phyloP scores from a whole-genome alignment of 345 rosid species.

The Brassica nigra region DNA sequence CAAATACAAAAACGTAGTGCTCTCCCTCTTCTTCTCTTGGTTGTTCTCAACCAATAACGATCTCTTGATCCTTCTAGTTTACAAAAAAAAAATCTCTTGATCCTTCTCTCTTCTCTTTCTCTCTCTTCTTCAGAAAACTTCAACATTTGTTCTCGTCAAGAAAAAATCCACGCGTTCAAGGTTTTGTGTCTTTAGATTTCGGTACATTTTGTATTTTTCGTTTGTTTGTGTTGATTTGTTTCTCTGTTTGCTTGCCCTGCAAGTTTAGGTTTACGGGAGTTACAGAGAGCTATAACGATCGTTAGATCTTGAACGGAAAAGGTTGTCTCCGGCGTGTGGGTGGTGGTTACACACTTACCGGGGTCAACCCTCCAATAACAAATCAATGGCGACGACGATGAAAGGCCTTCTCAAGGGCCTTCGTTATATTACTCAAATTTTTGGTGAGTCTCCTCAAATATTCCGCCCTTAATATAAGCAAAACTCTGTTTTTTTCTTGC shows the following conservation, averaged over 20 bases:
- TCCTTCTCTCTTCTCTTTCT: constrained; percentile 19
- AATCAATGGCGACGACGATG: constrained; percentile 48
- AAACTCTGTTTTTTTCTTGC: constrained; percentile 2
- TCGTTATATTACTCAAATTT: constrained; percentile 76
- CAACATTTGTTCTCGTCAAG: constrained; percentile 30
- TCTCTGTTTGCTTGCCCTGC: constrained; percentile 13
- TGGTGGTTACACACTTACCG: constrained; percentile 26
- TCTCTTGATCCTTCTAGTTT: constrained; percentile 11
- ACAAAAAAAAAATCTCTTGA: too few species aligned
- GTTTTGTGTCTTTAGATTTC: constrained; percentile 23
- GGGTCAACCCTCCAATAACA: constrained; percentile 17
- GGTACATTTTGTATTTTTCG: background rate
- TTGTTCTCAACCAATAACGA: constrained; percentile 36
- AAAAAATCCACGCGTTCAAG: constrained; percentile 33
- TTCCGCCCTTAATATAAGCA: background rate
- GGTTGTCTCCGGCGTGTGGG: constrained; percentile 41
- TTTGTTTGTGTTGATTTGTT: constrained; percentile 9
- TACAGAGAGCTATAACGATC: constrained; percentile 20
- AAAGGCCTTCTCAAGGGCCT: constrained; percentile 79
- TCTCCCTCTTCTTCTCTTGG: constrained; percentile 43
- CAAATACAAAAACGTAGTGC: constrained; percentile 38
- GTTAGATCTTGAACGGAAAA: constrained; percentile 28
- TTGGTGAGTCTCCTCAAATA: constrained; percentile 48
- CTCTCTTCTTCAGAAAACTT: constrained; percentile 13
- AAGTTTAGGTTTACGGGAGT: constrained; percentile 27